These are phyloP conservation scores for Rubus parviflorus DNA, from an alignment of 306 rosid species.

Conservation along the genomic window DNA sequence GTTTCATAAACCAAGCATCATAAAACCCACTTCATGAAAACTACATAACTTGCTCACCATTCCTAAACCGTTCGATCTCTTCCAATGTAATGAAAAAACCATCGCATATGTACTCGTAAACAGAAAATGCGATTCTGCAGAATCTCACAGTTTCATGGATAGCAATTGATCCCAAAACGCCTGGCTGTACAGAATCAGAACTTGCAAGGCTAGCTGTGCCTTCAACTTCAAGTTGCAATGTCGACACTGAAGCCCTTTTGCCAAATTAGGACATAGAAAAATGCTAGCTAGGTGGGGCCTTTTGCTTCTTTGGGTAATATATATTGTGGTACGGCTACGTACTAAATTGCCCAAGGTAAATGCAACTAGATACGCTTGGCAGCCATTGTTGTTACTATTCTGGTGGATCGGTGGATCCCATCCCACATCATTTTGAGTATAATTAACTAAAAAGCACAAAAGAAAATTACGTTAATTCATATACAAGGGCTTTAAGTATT, in stretches of 20 bases:
- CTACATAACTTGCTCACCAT: not conserved
- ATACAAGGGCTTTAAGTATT: slow-evolving; percentile 41
- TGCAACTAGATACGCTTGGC: slow-evolving; percentile 27
- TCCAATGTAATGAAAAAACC: not conserved
- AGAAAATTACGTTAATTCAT: slow-evolving; percentile 6
- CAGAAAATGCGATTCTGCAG: not conserved
- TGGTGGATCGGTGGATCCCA: slow-evolving; percentile 48
- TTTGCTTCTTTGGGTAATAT: slow-evolving; percentile 18
- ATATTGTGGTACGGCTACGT: slow-evolving; percentile 53
- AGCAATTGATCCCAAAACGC: slow-evolving; percentile 1
- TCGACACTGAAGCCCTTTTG: slow-evolving; percentile 10
- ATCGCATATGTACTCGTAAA: not conserved
- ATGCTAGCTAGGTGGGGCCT: slow-evolving; percentile 31
- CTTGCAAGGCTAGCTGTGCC: not conserved
- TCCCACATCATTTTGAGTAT: slow-evolving; percentile 1
- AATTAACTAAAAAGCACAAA: not conserved
- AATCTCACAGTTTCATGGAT: not conserved
- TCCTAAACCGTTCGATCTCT: not conserved
- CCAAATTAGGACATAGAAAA: slow-evolving; percentile 37
- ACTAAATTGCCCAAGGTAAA: slow-evolving; percentile 27
- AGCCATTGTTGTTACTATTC: slow-evolving; percentile 18
- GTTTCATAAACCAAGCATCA: slow-evolving; percentile 6
- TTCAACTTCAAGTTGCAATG: not conserved
- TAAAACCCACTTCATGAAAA: not conserved
- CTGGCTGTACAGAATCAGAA: not conserved